These are phyloP conservation scores for Asclepias syriaca DNA, from an alignment of 257 asterid species.

Conservation along the genomic window DNA sequence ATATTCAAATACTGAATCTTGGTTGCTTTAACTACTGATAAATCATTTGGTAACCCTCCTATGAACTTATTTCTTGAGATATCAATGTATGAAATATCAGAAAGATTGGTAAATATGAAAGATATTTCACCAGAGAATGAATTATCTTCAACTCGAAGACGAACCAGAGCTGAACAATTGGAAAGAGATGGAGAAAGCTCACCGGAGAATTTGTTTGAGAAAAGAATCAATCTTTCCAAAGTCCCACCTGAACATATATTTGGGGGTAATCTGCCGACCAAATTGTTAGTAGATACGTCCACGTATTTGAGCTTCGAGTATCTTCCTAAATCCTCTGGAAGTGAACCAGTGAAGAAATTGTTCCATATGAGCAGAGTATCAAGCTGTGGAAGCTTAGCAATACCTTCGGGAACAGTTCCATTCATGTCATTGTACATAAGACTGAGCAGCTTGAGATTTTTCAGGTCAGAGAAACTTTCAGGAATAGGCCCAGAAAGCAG, in stretches of 20 bases:
- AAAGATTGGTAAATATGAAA: conserved; percentile 40
- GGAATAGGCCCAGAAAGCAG: conserved; percentile 73
- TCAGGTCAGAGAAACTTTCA: conserved; percentile 66
- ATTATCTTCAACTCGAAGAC: conserved; percentile 81
- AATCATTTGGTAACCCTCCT: conserved; percentile 60
- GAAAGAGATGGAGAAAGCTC: conserved; percentile 69
- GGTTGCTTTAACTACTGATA: conserved; percentile 34
- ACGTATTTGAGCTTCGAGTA: conserved; percentile 55
- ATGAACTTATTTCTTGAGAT: conserved; percentile 66
- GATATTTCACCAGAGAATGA: conserved; percentile 73
- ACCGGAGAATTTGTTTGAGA: conserved; percentile 76
- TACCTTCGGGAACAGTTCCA: conserved; percentile 76
- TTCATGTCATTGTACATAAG: conserved; percentile 78
- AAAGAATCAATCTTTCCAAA: conserved; percentile 60
- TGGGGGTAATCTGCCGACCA: conserved; percentile 62
- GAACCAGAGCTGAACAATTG: conserved; percentile 81
- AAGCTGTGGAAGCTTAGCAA: conserved; percentile 71
- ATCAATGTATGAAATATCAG: conserved; percentile 60
- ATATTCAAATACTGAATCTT: conserved; percentile 62
- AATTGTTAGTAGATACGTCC: conserved; percentile 80
- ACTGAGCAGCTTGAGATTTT: conserved; percentile 64
- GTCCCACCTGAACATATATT: conserved; percentile 61
- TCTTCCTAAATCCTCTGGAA: conserved; percentile 68
- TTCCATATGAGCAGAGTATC: conserved; percentile 83
- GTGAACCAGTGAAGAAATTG: conserved; percentile 74